Evolutionary conservation across 352 stramenopile genomes (phyloP), one percentile per base, ranked within the genome.

Genomic region (Phytophthora europaea): DNA sequence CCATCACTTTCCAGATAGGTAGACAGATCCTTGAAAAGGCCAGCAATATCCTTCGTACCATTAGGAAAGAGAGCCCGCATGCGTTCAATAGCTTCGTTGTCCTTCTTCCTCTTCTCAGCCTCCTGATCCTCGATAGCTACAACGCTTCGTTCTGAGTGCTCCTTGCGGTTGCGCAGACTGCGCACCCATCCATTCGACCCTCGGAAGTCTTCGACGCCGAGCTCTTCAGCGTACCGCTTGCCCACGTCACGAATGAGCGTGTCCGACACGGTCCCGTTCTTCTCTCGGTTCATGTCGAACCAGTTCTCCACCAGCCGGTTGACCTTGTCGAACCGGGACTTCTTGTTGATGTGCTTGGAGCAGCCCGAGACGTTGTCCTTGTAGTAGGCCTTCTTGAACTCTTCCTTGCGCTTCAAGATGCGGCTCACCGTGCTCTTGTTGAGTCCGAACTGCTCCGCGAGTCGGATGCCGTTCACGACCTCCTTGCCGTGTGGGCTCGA

Each of bases 301-400:
- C 88, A 94, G 64, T 92, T 94, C 69, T 94, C 88, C 0, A 94
- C 88, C 3, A 94, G 79, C 2, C 83, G 73, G 48, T 94, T 94
- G 58, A 94, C 84, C 58, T 92, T 92, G 38, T 94, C 88, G 65
- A 93, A 94, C 77, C 93, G 93, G 67, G 88, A 94, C 71, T 93
- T 94, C 63, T 94, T 94, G 81, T 93, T 94, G 63, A 94, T 94
- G 65, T 94, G 88, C 73, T 94, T 94, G 60, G 88, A 93, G 54
- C 84, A 85, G 34, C 88, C 88, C 26, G 88, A 92, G 66, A 94
- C 85, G 61, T 93, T 93, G 80, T 94, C 88, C 72, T 93, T 91
- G 77, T 94, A 94, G 67, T 92, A 94, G 20, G 88, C 88, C 66
- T 93, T 92, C 78, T 94, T 94, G 75, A 92, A 93, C 82, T 93